Conservation (phyloP, 176 grass and related monocot species). For the Chrysopogon serrulatus region DNA sequence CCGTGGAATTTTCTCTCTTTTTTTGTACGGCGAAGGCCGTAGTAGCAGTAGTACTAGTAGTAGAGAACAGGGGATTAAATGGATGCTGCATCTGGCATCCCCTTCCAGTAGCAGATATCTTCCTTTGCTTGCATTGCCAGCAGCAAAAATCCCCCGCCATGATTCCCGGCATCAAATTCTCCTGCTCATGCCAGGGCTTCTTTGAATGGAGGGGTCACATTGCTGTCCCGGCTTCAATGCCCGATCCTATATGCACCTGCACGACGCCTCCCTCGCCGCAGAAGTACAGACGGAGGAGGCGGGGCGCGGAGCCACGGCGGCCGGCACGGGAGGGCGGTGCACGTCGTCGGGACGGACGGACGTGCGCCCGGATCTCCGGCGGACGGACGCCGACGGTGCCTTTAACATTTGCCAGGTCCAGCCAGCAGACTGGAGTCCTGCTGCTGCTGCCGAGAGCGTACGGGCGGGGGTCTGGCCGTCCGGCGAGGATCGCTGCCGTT, state of each 20-base stretch:
- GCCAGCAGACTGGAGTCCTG: background rate
- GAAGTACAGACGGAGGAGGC: background rate
- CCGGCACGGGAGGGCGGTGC: background rate
- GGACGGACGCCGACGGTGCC: background rate
- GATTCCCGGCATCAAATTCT: conserved; percentile 2
- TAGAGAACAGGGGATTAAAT: background rate
- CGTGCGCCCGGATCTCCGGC: background rate
- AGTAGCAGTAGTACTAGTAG: no score
- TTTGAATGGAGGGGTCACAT: background rate
- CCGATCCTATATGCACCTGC: background rate
- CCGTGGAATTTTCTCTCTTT: no score
- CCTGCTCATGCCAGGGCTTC: background rate
- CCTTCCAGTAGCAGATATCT: background rate
- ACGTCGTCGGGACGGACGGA: background rate
- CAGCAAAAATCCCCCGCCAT: background rate
- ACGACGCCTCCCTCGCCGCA: background rate
- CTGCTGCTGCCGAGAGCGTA: background rate
- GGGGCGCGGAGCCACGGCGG: background rate
- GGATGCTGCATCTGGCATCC: background rate
- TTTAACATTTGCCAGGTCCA: background rate
- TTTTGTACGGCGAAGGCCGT: no score
- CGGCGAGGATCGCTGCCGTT: background rate
- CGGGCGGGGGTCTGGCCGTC: background rate
- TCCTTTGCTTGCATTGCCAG: background rate
- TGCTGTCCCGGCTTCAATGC: background rate